A percentile compares a stretch with the other conserved stretches of the same genome.
phyloP scores from a whole-genome alignment of 176 grass and related monocot genomes.

The Juncus inflexus region DNA sequence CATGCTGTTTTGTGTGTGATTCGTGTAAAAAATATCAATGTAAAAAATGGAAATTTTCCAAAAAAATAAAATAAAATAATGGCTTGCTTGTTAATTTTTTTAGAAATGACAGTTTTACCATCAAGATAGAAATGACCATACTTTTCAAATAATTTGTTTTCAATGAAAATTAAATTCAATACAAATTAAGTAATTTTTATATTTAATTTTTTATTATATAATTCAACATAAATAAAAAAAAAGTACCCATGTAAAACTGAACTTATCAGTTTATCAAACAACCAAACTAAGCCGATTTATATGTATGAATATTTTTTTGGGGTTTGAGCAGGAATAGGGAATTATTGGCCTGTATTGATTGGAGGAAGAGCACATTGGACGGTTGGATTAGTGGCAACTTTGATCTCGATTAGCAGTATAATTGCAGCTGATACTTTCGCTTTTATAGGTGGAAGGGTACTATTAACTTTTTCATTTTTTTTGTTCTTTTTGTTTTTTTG shows the following conservation, averaged over 20 bases:
- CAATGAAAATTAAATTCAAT: too few relatives aligned
- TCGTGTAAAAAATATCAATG: background rate
- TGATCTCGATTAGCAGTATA: slow-evolving; percentile 94
- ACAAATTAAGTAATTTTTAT: too few relatives aligned
- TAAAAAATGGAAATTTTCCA: background rate
- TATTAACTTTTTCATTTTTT: slow-evolving; percentile 20
- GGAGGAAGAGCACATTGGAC: slow-evolving; percentile 93
- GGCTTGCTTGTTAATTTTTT: background rate
- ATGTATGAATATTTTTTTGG: slow-evolving; percentile 29
- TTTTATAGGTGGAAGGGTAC: slow-evolving; percentile 92
- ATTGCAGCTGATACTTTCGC: slow-evolving; percentile 95
- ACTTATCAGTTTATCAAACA: too few relatives aligned
- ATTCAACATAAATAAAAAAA: too few relatives aligned
- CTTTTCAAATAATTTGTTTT: too few relatives aligned
- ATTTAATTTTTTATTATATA: too few relatives aligned
- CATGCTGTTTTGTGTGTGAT: background rate
- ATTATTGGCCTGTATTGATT: slow-evolving; percentile 76
- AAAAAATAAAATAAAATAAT: background rate
- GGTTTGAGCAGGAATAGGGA: slow-evolving; percentile 42
- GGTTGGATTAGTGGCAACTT: slow-evolving; percentile 84
- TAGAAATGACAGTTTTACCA: too few relatives aligned
- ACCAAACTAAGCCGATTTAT: too few relatives aligned
- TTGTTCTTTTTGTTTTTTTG: slow-evolving; percentile 11
- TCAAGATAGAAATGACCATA: too few relatives aligned
- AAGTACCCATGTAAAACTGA: too few relatives aligned